phyloP scores from a whole-genome alignment of 768 basidiomycete species.

The Macrolepiota fuliginosa region DNA sequence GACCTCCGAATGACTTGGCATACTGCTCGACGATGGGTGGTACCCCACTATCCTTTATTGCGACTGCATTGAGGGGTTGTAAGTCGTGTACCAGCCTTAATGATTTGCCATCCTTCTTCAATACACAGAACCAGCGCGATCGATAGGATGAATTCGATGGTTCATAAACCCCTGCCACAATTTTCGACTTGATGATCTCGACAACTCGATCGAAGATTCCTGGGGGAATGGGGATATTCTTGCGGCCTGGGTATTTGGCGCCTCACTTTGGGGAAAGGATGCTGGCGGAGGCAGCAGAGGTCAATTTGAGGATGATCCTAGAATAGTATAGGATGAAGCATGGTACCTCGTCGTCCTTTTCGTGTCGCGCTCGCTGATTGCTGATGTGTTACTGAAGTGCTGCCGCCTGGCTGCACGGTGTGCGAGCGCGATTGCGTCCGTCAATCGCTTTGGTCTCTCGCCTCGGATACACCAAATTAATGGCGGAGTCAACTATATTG shows the following conservation, averaged over 20 bases:
- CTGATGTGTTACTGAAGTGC: constrained; percentile 40
- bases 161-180: no score
- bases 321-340: constrained; percentile 81
- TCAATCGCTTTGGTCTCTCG: no score
- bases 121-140: no score
- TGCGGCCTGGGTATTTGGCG: constrained; percentile 58
- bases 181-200: no score
- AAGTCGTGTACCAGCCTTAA: constrained; percentile 34
- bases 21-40: constrained; percentile 30
- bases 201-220: no score
- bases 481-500: no score
- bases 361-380: not conserved
- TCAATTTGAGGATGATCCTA: constrained; percentile 70
- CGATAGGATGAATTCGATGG: no score
- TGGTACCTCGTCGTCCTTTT: constrained; percentile 38
- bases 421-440: no score
- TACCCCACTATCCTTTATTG: constrained; percentile 33
- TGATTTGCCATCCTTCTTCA: constrained; percentile 30
- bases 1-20: constrained; percentile 31
- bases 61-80: constrained; percentile 34
- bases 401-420: no score
- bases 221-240: no score
- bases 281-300: constrained; percentile 52
- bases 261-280: constrained; percentile 43
- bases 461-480: no score